Conservation (phyloP, 257 asterid genomes). For the Craterostigma plantagineum region DNA sequence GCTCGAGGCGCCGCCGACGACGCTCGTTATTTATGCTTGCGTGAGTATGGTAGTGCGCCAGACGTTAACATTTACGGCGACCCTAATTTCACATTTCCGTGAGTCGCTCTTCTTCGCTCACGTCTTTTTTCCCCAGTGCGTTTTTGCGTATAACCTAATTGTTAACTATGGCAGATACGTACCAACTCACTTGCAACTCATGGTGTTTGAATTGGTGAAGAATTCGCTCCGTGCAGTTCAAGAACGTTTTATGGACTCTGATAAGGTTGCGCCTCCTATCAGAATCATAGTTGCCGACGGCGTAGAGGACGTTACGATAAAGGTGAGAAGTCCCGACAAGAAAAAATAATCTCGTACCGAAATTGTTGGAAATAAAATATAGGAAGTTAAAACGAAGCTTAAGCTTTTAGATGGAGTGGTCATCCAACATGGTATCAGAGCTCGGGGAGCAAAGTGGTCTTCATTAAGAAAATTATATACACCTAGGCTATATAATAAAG, state of each 20-base stretch:
- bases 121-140: not conserved
- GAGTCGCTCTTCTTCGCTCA: not conserved
- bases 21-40: slow-evolving; percentile 64
- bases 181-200: slow-evolving; percentile 44
- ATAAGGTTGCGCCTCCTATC: slow-evolving; percentile 68
- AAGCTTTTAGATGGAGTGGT: too few species aligned
- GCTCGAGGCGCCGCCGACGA: slow-evolving; percentile 75
- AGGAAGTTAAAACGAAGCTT: too few species aligned
- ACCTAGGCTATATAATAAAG: too few species aligned
- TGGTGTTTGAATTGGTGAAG: slow-evolving; percentile 36
- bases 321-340: slow-evolving; percentile 49
- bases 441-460: too few species aligned
- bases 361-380: too few species aligned
- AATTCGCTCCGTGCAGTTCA: slow-evolving; percentile 93
- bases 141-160: slow-evolving; percentile 3
- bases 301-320: slow-evolving; percentile 75
- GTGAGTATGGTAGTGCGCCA: slow-evolving; percentile 85
- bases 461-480: too few species aligned
- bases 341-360: too few species aligned
- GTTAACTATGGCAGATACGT: slow-evolving; percentile 38
- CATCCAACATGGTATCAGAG: too few species aligned
- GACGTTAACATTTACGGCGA: slow-evolving; percentile 77
- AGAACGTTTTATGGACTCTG: slow-evolving; percentile 66
- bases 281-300: slow-evolving; percentile 23
- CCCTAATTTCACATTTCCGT: slow-evolving; percentile 79